Percentiles rank a stretch among this genome's conserved stretches.
Evolutionary conservation across 768 basidiomycete genomes (phyloP).

Genomic region (Xerocomus brunneocitrinus): DNA sequence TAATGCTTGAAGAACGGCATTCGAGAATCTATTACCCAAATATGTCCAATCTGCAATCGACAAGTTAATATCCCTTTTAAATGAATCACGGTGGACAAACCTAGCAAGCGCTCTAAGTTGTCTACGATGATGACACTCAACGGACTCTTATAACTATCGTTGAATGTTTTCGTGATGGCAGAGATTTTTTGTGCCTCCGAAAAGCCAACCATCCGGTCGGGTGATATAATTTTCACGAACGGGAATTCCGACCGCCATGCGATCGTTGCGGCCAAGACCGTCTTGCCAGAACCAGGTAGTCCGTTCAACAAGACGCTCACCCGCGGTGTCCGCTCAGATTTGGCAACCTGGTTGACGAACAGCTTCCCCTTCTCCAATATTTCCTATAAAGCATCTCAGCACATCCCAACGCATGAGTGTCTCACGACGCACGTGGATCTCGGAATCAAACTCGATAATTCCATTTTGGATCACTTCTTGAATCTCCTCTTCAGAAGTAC

Average conservation of each 20-base stretch:
- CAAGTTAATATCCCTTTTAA: slow-evolving; percentile 5
- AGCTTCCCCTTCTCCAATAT: slow-evolving; percentile 81
- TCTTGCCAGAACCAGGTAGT: slow-evolving; percentile 88
- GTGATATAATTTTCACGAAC: slow-evolving; percentile 96
- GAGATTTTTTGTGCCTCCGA: slow-evolving; percentile 89
- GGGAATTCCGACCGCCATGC: slow-evolving; percentile 92
- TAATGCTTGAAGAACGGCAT: slow-evolving; percentile 85
- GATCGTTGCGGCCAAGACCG: slow-evolving; percentile 90
- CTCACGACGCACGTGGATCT: slow-evolving; percentile 57
- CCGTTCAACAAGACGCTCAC: slow-evolving; percentile 90
- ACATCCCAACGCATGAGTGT: not conserved
- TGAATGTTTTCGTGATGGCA: slow-evolving; percentile 88
- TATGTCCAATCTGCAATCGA: slow-evolving; percentile 83
- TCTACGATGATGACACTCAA: slow-evolving; percentile 95
- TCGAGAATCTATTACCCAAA: slow-evolving; percentile 95
- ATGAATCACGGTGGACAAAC: slow-evolving; percentile 38
- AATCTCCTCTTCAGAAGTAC: slow-evolving; percentile 96
- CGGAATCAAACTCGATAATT: slow-evolving; percentile 80
- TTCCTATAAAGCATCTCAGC: slow-evolving; percentile 46
- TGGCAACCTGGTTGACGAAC: slow-evolving; percentile 90
- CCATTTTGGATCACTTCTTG: slow-evolving; percentile 92
- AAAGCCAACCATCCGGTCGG: slow-evolving; percentile 95
- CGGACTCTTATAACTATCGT: slow-evolving; percentile 96
- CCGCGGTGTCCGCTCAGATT: slow-evolving; percentile 84
- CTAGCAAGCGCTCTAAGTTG: slow-evolving; percentile 87